phyloP scores from a whole-genome alignment of 192 early-diverging fungal genomes.

The Backusella circina region DNA sequence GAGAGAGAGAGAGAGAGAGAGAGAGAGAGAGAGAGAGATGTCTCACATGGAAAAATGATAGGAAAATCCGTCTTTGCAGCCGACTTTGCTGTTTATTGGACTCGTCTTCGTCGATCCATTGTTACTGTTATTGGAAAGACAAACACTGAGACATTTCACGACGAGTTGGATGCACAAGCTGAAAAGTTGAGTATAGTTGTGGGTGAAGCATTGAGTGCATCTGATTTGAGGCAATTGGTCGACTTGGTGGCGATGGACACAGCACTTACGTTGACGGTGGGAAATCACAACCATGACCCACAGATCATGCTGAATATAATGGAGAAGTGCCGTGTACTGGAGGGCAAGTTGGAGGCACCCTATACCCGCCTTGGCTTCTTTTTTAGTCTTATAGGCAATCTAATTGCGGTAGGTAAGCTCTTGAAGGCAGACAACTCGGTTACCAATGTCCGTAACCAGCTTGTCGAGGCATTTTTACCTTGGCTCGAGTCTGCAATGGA shows the following conservation, averaged over 20 bases:
- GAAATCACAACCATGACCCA: neutral
- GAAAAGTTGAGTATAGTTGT: constrained; percentile 13
- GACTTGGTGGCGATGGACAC: constrained; percentile 23
- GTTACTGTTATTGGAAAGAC: neutral
- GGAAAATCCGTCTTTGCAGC: constrained; percentile 30
- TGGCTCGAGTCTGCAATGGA: constrained; percentile 2
- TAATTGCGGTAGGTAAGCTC: neutral
- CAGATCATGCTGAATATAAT: neutral
- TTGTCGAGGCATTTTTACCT: constrained; percentile 6
- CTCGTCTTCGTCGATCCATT: constrained; percentile 19
- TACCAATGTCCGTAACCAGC: neutral
- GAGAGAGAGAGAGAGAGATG: neutral
- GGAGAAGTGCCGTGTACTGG: neutral
- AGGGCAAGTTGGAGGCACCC: neutral
- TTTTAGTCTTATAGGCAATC: neutral
- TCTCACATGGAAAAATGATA: neutral
- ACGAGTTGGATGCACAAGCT: constrained; percentile 11
- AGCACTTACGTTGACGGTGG: constrained; percentile 10
- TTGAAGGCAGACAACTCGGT: neutral
- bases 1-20: neutral
- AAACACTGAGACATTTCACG: neutral
- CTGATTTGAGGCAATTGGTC: constrained; percentile 15
- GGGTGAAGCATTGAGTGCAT: neutral
- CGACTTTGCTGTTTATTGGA: constrained; percentile 24
- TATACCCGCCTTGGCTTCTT: neutral